phyloP scores from a whole-genome alignment of 2,329 filamentous ascomycete genomes.

The Exophiala calicioides region DNA sequence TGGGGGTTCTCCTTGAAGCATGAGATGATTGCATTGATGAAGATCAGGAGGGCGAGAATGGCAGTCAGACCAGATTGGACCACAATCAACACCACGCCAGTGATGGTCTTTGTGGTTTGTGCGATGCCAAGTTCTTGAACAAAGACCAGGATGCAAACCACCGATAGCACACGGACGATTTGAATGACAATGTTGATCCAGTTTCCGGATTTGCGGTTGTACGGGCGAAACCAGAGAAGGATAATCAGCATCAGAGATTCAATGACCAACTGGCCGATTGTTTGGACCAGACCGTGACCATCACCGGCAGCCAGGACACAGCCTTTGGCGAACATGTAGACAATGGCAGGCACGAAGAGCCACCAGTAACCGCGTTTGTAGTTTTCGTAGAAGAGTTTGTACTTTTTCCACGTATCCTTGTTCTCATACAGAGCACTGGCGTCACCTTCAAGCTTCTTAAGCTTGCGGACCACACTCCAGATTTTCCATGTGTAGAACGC shows the following conservation, averaged over 20 bases:
- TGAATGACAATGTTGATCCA: conserved; percentile 94
- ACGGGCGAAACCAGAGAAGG: conserved; percentile 82
- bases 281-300: conserved; percentile 81
- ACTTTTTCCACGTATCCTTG: conserved; percentile 89
- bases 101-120: conserved; percentile 91
- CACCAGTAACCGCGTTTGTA: conserved; percentile 97
- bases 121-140: conserved; percentile 88
- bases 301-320: conserved; percentile 81
- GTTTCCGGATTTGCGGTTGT: conserved; percentile 81
- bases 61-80: conserved; percentile 83
- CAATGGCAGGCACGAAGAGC: conserved; percentile 85
- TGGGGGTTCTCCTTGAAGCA: conserved; percentile 89
- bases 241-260: conserved; percentile 77
- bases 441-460: conserved; percentile 76
- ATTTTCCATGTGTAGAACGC: conserved; percentile 83
- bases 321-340: conserved; percentile 90
- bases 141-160: conserved; percentile 86
- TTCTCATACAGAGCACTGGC: conserved; percentile 75
- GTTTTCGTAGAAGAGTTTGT: conserved; percentile 94
- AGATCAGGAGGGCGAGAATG: conserved; percentile 80
- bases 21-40: conserved; percentile 81
- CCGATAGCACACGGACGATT: conserved; percentile 82
- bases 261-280: conserved; percentile 74
- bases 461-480: conserved; percentile 70
- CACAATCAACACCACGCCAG: conserved; percentile 89